Evolutionary conservation across 441 rosid species (phyloP), one percentile per base, ranked within the genome.

Genomic region (Gossypium schwendimanii): DNA sequence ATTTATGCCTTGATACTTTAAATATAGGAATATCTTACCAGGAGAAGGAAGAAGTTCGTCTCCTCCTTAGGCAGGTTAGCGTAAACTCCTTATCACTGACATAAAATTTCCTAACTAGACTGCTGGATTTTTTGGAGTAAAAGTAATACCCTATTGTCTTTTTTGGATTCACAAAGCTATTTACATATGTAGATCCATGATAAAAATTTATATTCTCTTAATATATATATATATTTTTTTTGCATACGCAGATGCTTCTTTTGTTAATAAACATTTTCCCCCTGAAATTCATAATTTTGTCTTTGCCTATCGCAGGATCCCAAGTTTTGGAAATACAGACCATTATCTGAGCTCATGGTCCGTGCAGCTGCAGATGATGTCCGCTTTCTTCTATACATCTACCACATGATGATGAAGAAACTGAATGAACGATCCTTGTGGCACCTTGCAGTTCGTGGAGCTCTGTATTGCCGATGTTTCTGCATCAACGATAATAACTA

Each of bases 351-450:
- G 80, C 81, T 89, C 70, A 92, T 92, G 98, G 78, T 87, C 76
- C 96, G 96, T 14, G 95, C 97, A 47, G 98, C 97, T 47, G 85
- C 97, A 6, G 98, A 94, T 85, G 98, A 94, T 84, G 96, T 94
- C 75, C 94, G 97, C 69, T 94, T 91, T 85, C 96, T 94, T 73
- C 87, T 90, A 59, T 78, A 77, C 80, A 87, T 94, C 74, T 91
- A 89, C 77, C 83, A 77, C 78, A 92, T 80, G 84, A 87, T 94
- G 98, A 87, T 87, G 88, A 81, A 78, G 81, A 94, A 88, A 77
- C 84, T 94, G 47, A 92, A 80, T 58, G 77, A 84, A 73, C 84
- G 69, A 78, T 94, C 97, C 63, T 49, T 89, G 68, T 91, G 97
- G 97, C 84, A 82, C 78, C 94, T 94, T 71, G 82, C 90, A n/a